Base-by-base conservation (phyloP, 768 basidiomycete species). In the Pleurotus cornucopiae region DNA sequence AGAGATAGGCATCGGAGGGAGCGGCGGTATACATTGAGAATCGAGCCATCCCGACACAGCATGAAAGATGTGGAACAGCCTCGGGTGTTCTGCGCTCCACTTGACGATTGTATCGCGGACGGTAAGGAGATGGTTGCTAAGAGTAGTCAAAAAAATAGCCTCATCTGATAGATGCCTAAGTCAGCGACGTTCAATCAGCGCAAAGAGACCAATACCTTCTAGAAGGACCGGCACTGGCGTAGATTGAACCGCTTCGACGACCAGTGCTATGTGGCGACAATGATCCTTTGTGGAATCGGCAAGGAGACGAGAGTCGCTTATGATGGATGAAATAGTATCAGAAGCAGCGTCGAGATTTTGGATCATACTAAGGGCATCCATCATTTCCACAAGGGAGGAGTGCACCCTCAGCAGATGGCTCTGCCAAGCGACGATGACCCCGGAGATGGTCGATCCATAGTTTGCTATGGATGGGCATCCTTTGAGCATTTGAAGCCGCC, bases 301-400 rank as follows among this genome's bases (percentile, higher is more conserved):
- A 20, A 40, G 39, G 20, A 23, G 16, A 30, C 39, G 37, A 16
- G 51, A 53, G 14, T 16, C 37, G 6, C 25, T 20, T 1, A 53
- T 11, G 23, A 53, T 40, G 34, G 51, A 9, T 23, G 39, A 20
- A 5, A 21, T 4, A 14, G 16, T 4, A n/a, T 16, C 37, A 20
- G 51, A 40, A 16, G n/a, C 7, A n/a, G 51, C 16, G 16, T 14
- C 39, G 12, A 53, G n/a, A 12, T 6, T 2, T 21, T 25, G 34
- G 58, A 74, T 75, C 11, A 64, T 60, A 5, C 54, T 49, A 38
- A 77, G 66, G 16, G 66, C 74, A 26, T 70, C 65, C 20, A 56
- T 66, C 45, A 73, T 64, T 57, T 80, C 79, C 7, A 71, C 66
- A 25, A 79, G 59, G 11, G 76, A 70, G 49, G 69, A 67, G 7